Evolutionary conservation across 768 basidiomycete species (phyloP).

Genomic region (Leucosporidium yakuticum): DNA sequence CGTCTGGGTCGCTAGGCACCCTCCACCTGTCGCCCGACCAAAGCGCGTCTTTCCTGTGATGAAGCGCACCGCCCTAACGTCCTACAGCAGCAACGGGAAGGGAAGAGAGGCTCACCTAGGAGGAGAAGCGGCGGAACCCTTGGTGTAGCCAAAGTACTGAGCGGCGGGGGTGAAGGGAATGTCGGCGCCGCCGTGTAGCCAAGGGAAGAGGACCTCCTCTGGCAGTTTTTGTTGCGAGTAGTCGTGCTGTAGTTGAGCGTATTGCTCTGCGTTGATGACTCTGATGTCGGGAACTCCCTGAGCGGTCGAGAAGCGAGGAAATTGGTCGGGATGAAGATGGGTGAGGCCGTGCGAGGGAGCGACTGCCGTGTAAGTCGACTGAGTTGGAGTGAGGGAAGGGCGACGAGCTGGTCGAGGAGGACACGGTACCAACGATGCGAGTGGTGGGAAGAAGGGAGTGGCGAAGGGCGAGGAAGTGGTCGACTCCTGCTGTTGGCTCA

Average conservation of each 20-base stretch:
- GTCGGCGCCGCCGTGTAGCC: constrained; percentile 72
- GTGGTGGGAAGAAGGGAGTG: too few species aligned
- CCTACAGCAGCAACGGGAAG: constrained; percentile 9
- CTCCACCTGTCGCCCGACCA: constrained; percentile 9
- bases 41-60: too few species aligned
- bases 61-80: constrained; percentile 22
- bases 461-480: too few species aligned
- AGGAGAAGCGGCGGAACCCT: constrained; percentile 33
- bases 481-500: too few species aligned
- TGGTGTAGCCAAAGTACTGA: constrained; percentile 58
- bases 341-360: constrained; percentile 10
- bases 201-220: constrained; percentile 78
- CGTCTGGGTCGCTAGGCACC: constrained; percentile 42
- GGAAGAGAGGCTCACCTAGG: constrained; percentile 35
- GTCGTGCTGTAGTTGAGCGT: constrained; percentile 58
- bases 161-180: constrained; percentile 73
- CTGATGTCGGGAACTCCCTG: constrained; percentile 45
- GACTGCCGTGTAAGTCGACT: too few species aligned
- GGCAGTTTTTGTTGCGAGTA: constrained; percentile 66
- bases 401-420: too few species aligned
- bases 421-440: too few species aligned
- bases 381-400: too few species aligned
- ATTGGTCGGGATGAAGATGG: constrained; percentile 2
- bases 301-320: constrained; percentile 21
- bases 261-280: constrained; percentile 49